Percentiles rank a stretch among this genome's conserved stretches.
Conservation (phyloP, 768 basidiomycete genomes). For the Russula olivacea region DNA sequence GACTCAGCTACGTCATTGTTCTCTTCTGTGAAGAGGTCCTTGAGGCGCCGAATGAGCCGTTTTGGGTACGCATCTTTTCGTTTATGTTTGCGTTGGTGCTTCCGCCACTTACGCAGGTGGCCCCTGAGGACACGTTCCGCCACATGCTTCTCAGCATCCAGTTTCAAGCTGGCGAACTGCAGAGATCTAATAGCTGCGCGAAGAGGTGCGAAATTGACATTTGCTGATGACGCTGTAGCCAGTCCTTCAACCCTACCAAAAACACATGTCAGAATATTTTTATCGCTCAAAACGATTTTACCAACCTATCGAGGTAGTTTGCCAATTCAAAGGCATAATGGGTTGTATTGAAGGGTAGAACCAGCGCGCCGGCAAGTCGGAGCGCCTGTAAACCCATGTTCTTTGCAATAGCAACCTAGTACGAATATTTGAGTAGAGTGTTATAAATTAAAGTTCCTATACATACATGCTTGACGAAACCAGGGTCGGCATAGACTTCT, state of each 20-base stretch:
- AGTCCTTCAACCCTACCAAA: slow-evolving; percentile 43
- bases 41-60: slow-evolving; percentile 4
- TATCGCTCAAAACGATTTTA: slow-evolving; percentile 5
- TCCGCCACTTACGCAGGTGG: slow-evolving; percentile 9
- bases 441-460: not conserved
- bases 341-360: slow-evolving; percentile 64
- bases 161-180: slow-evolving; percentile 21
- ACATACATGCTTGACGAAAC: slow-evolving; percentile 52
- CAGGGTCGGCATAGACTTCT: slow-evolving; percentile 58
- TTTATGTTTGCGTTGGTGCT: not conserved
- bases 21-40: not conserved
- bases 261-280: not conserved
- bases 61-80: not conserved
- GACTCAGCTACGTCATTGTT: not conserved
- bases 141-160: slow-evolving; percentile 20
- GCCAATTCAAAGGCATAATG: slow-evolving; percentile 54
- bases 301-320: slow-evolving; percentile 48
- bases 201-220: slow-evolving; percentile 19
- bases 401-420: slow-evolving; percentile 52
- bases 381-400: slow-evolving; percentile 50
- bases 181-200: slow-evolving; percentile 22
- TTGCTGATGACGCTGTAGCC: slow-evolving; percentile 10
- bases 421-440: not conserved
- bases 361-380: slow-evolving; percentile 47
- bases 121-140: slow-evolving; percentile 18